phyloP scores from a whole-genome alignment of 1,284 basidiomycete species.

The Pholiota adiposa region DNA sequence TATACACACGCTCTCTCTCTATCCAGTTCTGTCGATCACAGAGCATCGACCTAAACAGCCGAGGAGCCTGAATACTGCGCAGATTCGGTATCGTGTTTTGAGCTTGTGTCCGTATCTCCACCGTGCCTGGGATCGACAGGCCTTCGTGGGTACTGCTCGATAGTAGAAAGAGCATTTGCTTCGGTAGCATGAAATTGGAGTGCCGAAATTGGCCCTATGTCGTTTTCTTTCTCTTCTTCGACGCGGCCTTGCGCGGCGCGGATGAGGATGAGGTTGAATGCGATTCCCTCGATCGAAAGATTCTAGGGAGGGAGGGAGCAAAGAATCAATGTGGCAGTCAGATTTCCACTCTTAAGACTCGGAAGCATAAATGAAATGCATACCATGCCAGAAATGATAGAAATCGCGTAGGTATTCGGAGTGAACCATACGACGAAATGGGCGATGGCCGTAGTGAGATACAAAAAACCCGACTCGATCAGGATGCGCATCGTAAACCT shows the following conservation, averaged over 20 bases:
- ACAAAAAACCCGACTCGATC: neutral
- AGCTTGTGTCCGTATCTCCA: neutral
- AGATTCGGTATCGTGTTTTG: neutral
- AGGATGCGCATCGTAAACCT: neutral
- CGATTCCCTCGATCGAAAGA: slow-evolving; percentile 1
- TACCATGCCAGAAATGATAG: neutral
- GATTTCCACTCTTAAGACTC: too few species aligned
- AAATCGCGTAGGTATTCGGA: neutral
- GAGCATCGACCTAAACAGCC: neutral
- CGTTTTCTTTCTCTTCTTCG: neutral
- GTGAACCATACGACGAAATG: neutral
- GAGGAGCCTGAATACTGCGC: neutral
- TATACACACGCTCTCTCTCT: neutral
- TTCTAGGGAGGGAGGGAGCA: neutral
- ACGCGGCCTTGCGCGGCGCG: neutral
- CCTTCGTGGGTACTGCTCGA: neutral
- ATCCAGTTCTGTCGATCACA: neutral
- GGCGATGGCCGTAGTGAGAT: neutral
- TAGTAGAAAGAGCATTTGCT: neutral
- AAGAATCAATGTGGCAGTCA: neutral
- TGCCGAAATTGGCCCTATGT: neutral
- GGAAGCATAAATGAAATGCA: neutral
- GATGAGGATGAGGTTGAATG: slow-evolving; percentile 5
- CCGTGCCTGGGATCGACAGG: neutral
- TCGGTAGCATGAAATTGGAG: neutral